Conservation (phyloP, 805 yeast genomes). For the Metschnikowia aberdeeniae region DNA sequence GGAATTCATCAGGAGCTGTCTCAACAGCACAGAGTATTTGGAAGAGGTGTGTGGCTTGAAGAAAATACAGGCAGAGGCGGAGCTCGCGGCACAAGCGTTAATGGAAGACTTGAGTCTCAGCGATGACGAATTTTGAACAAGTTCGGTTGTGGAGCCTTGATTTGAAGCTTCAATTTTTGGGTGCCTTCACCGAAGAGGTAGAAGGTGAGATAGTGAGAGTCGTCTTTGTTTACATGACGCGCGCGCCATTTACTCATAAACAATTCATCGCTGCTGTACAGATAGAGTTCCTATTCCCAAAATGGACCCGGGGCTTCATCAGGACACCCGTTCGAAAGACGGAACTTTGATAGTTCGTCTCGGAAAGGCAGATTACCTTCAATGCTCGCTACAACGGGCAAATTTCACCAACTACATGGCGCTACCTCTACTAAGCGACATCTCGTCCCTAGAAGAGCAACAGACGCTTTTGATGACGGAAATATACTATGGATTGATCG, state of each 20-base stretch:
- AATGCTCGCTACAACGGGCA: not conserved
- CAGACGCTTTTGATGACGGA: conserved; percentile 74
- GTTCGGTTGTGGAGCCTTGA: too few relatives aligned
- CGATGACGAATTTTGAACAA: conserved; percentile 10
- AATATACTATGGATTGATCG: conserved; percentile 60
- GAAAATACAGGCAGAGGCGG: conserved; percentile 69
- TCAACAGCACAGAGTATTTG: conserved; percentile 61
- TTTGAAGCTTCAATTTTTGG: too few relatives aligned
- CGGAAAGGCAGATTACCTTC: conserved; percentile 7
- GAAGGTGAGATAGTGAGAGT: not conserved
- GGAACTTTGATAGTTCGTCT: conserved; percentile 5
- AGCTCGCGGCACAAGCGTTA: conserved; percentile 37
- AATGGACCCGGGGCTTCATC: conserved; percentile 2
- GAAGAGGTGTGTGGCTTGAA: conserved; percentile 79
- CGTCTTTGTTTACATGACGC: conserved; percentile 5
- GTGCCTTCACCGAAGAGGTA: too few relatives aligned
- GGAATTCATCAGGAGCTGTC: conserved; percentile 73
- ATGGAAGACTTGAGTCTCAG: conserved; percentile 20
- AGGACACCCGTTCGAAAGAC: not conserved
- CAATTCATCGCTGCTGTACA: conserved; percentile 3
- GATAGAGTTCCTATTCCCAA: conserved; percentile 1
- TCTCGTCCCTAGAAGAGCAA: conserved; percentile 52
- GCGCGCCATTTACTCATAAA: conserved; percentile 4
- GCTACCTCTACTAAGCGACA: conserved; percentile 20
- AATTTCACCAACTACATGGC: not conserved